Base-by-base conservation (phyloP, 2,329 filamentous ascomycete genomes). In the Verticillium nubilum region DNA sequence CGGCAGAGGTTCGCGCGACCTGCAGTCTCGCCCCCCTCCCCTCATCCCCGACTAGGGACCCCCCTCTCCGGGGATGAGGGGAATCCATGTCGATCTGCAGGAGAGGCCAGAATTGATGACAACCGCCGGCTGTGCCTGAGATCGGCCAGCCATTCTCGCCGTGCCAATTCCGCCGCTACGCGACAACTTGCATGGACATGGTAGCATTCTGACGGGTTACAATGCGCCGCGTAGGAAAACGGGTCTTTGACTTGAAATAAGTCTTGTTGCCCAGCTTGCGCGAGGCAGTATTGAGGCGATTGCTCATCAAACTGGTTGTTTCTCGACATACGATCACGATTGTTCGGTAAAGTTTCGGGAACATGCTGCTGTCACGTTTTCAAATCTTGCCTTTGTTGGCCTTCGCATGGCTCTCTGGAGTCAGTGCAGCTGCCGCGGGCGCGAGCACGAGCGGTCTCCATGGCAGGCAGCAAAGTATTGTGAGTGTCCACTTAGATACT, bases 111-210 rank as follows among this genome's bases (percentile, higher is more conserved):
- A 50, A 71, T 74, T 54, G 68, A 73, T 19, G 80, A 72, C 15
- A 70, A 81, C 59, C 75, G 74, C 59, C 75, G 74, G 59, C 85
- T 85, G 74, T 85, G 85, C 76, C 77, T 50, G 42, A 50, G 29
- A 57, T 27, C 56, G 29, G n/a, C 54, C 54, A 53, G 12, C 62
- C 62, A 63, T 54, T 63, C 54, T 58, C 23, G 52, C 33, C 7
- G 29, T 56, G 31, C 15, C 60, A 63, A 62, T 60, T 35, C 62
- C 60, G 60, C 59, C 58, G 56, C 57, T 59, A 31, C 55, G 55
- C 52, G 37, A 50, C 37, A 37, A 50, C 42, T 10, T 26, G 26
- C 37, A 31, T 50, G 42, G 42, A 4, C 19, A 50, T 25, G 19
- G 42, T 50, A 50, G 42, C 42, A 50, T 50, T 23, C n/a, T 9